These are phyloP conservation scores for Aspergillus sp. DNA, from an alignment of 2,329 filamentous ascomycete species.

Conservation along the genomic window DNA sequence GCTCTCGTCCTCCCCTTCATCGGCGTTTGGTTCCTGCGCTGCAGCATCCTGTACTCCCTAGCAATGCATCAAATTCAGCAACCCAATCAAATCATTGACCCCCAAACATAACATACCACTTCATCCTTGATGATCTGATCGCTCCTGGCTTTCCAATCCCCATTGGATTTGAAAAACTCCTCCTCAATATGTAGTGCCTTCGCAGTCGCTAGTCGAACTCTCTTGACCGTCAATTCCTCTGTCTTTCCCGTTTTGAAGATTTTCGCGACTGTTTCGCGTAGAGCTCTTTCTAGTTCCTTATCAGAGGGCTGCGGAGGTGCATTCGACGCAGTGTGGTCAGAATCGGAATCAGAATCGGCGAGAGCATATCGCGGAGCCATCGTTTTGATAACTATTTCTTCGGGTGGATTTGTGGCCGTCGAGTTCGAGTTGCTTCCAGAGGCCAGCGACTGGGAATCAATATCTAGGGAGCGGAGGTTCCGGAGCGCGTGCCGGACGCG, in stretches of 20 bases:
- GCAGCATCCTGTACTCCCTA: constrained; percentile 36
- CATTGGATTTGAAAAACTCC: constrained; percentile 57
- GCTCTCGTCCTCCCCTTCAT: constrained; percentile 12
- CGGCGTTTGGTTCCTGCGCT: constrained; percentile 13
- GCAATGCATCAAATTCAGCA: not conserved
- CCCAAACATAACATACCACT: constrained; percentile 41
- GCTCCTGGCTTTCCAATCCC: constrained; percentile 56
- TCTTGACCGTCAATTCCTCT: constrained; percentile 58
- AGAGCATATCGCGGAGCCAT: constrained; percentile 35
- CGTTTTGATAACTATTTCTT: not conserved
- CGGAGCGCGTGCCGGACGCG: not conserved
- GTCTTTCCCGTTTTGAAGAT: constrained; percentile 40
- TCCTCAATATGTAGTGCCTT: constrained; percentile 50
- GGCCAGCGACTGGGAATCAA: not conserved
- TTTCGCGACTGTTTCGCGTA: constrained; percentile 40
- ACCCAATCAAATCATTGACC: not conserved
- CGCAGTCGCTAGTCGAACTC: constrained; percentile 55
- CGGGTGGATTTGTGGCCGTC: not conserved
- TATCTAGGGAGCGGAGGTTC: not conserved
- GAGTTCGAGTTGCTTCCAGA: not conserved
- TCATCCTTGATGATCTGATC: constrained; percentile 55
- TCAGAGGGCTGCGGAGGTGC: constrained; percentile 29
- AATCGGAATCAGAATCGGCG: constrained; percentile 27
- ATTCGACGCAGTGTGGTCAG: constrained; percentile 26
- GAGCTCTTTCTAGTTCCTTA: constrained; percentile 33